Percentiles rank a stretch among this genome's conserved stretches.
These are phyloP conservation scores for Sclerotinia sclerotiorum DNA, from an alignment of 2,329 filamentous ascomycete species.

Conservation along the genomic window DNA sequence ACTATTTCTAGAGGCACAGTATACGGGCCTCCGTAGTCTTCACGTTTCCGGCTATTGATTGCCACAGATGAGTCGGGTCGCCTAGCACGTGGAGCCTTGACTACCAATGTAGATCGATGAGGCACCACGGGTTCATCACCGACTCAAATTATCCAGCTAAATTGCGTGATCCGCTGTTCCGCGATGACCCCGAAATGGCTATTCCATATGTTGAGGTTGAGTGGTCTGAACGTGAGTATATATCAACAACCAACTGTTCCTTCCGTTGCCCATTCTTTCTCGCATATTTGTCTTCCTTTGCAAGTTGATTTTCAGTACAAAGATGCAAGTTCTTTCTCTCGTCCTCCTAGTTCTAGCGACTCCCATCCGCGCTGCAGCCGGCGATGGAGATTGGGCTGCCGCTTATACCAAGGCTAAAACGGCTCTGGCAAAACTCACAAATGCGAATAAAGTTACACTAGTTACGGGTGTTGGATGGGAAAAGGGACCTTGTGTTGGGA, in stretches of 20 bases:
- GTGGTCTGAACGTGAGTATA: neutral
- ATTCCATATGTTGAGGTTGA: neutral
- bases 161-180: constrained; percentile 7
- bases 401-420: constrained; percentile 69
- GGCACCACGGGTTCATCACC: neutral
- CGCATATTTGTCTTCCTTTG: neutral
- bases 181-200: neutral
- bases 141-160: neutral
- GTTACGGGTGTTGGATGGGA: constrained; percentile 77
- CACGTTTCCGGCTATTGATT: neutral
- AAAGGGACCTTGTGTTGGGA: constrained; percentile 68
- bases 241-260: neutral
- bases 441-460: constrained; percentile 75
- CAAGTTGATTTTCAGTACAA: neutral
- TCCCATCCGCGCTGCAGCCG: constrained; percentile 26
- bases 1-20: neutral
- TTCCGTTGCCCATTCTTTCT: neutral
- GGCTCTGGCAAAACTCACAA: constrained; percentile 66
- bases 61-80: constrained; percentile 4
- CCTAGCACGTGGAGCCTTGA: neutral
- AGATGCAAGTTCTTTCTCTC: constrained; percentile 18
- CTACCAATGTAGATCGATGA: neutral
- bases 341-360: constrained; percentile 28
- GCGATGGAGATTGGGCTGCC: constrained; percentile 56
- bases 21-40: neutral